Base-by-base conservation (phyloP, 164 flowering plant species). In the Magnolia kwangsiensis region DNA sequence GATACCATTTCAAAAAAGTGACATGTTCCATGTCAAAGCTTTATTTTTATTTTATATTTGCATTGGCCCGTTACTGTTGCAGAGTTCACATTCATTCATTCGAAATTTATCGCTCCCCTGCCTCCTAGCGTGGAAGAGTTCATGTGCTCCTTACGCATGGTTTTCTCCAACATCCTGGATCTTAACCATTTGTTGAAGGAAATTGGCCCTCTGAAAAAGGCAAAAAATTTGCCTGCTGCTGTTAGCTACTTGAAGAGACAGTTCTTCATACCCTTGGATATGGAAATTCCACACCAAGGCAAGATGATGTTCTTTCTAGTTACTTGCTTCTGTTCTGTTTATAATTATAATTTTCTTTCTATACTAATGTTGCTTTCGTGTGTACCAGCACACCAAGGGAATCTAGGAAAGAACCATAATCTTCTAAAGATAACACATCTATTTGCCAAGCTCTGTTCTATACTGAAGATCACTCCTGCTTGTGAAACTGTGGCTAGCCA, bases 21-120 rank as follows among this genome's bases (percentile, higher is more conserved):
- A 9, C 61, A 55, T 55, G 18, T 11, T 55, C 13, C 13, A 11
- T 55, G 61, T 55, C 61, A 55, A 3, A 55, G 18, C 61, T 11
- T 55, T 55, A 55, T 55, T 55, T 55, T 55, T 10, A 20, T 11
- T 8, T 45, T 51, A 19, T 58, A 45, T 21, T 71, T 37, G 14
- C 23, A 49, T 45, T 27, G 11, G 18, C 19, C 21, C 1, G 18
- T 45, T 13, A 50, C 65, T 50, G 20, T 67, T 89, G 86, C 92
- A 95, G 98, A 92, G 79, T 91, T 90, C 73, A 78, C 96, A 31
- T 90, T 86, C 80, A 85, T 95, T 75, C 90, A 93, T 76, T 88
- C 94, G 55, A 92, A 89, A 76, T 95, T 95, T 79, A 55, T 92
- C 7, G 86, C 87, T 82, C 89, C 94, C 61, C 86, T 95, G 29